These are phyloP conservation scores for Trichosporon inkin DNA, from an alignment of 1,284 basidiomycete genomes.

Conservation along the genomic window DNA sequence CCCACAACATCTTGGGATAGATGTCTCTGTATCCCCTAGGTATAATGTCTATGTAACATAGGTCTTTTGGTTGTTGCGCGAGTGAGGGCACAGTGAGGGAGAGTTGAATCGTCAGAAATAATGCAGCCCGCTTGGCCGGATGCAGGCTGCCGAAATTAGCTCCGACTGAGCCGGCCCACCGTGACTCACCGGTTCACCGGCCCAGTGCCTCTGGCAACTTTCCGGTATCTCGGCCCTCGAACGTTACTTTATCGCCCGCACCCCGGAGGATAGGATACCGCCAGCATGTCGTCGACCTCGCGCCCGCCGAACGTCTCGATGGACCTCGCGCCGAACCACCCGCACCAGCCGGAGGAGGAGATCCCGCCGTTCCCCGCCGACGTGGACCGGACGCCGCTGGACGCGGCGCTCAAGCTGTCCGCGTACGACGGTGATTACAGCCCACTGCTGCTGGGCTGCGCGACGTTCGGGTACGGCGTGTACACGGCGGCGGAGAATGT, in stretches of 20 bases:
- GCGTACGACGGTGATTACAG: slow-evolving; percentile 23
- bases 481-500: slow-evolving; percentile 68
- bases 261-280: background rate
- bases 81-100: no score
- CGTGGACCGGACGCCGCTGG: slow-evolving; percentile 20
- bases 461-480: slow-evolving; percentile 62
- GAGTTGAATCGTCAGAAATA: no score
- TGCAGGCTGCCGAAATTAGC: no score
- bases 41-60: slow-evolving; percentile 9
- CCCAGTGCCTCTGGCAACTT: no score
- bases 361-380: slow-evolving; percentile 25
- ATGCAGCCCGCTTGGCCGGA: no score
- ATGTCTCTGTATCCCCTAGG: background rate
- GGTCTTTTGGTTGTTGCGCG: background rate
- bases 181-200: no score
- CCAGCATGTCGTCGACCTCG: background rate
- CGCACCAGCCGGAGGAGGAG: slow-evolving; percentile 34
- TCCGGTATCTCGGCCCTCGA: background rate
- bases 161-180: no score
- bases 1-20: background rate
- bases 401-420: slow-evolving; percentile 27
- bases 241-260: background rate
- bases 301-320: background rate
- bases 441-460: slow-evolving; percentile 61
- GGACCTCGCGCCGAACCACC: slow-evolving; percentile 33